Conservation (phyloP, 371 early-diverging fungal genomes). For the Smittium culicis region DNA sequence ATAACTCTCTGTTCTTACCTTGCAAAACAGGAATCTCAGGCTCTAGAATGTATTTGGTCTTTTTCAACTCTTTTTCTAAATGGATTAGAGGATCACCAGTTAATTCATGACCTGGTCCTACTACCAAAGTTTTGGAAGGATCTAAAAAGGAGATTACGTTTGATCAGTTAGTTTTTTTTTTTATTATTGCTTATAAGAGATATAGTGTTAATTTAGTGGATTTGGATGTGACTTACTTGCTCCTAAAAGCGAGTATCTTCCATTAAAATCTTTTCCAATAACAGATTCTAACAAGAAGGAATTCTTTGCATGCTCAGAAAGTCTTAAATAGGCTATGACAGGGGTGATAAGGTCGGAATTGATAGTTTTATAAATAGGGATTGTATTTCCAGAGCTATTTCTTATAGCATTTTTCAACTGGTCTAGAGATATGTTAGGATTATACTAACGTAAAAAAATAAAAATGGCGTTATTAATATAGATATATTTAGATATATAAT, state of each 20-base stretch:
- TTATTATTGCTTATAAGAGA: too few species aligned
- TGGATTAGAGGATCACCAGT: conserved; percentile 78
- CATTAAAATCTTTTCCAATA: conserved; percentile 82
- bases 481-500: too few species aligned
- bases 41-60: conserved; percentile 58
- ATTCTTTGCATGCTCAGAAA: conserved; percentile 58
- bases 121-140: conserved; percentile 69
- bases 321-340: conserved; percentile 85
- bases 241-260: conserved; percentile 90
- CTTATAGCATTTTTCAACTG: conserved; percentile 47
- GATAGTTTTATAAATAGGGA: conserved; percentile 77
- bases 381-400: conserved; percentile 53
- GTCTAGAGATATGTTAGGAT: conserved; percentile 49
- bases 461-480: too few species aligned
- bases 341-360: conserved; percentile 88
- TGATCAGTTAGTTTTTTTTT: neutral
- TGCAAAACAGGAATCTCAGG: conserved; percentile 66
- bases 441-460: conserved; percentile 20
- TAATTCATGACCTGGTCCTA: conserved; percentile 48
- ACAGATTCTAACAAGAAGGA: conserved; percentile 94
- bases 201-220: too few species aligned
- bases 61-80: conserved; percentile 65
- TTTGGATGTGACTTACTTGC: conserved; percentile 63
- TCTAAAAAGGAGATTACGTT: conserved; percentile 31
- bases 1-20: conserved; percentile 41